Conservation (phyloP, 2,329 filamentous ascomycete species). For the Talaromyces sp. region DNA sequence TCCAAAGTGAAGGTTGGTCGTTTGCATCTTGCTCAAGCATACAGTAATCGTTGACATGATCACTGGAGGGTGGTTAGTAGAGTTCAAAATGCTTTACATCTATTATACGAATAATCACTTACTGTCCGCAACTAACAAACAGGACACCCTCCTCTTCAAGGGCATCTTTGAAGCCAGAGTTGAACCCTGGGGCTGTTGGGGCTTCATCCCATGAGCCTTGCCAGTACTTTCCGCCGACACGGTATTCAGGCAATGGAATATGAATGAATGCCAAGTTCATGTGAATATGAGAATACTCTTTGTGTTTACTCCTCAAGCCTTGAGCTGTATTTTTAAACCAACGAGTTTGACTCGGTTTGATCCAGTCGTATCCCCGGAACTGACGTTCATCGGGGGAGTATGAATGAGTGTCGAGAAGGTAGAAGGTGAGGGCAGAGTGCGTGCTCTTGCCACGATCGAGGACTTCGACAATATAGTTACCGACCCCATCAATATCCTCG, state of each 20-base stretch:
- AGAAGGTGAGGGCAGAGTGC: conserved; percentile 92
- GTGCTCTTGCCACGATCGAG: conserved; percentile 76
- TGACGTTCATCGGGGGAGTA: conserved; percentile 88
- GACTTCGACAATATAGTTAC: conserved; percentile 93
- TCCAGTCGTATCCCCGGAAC: conserved; percentile 94
- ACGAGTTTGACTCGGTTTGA: conserved; percentile 89
- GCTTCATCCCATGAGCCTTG: conserved; percentile 78
- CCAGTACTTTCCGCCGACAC: conserved; percentile 59
- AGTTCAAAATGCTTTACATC: not conserved
- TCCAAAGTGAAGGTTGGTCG: conserved; percentile 77
- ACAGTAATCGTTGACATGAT: conserved; percentile 98
- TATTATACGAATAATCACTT: conserved; percentile 44
- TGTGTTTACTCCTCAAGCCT: conserved; percentile 73
- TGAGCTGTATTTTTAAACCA: conserved; percentile 87
- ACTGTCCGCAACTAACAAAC: conserved; percentile 90
- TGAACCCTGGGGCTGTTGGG: conserved; percentile 85
- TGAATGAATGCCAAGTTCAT: conserved; percentile 98
- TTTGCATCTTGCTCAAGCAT: conserved; percentile 63
- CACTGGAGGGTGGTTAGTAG: conserved; percentile 53
- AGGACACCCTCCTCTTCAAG: conserved; percentile 82
- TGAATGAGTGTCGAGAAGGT: conserved; percentile 88
- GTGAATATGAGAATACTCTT: conserved; percentile 85
- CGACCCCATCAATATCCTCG: conserved; percentile 81
- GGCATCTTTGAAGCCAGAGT: conserved; percentile 90
- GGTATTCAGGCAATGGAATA: conserved; percentile 91